Evolutionary conservation across 225 moss, liverwort and hornwort species (phyloP).

Genomic region (Straminergon stramineum): DNA sequence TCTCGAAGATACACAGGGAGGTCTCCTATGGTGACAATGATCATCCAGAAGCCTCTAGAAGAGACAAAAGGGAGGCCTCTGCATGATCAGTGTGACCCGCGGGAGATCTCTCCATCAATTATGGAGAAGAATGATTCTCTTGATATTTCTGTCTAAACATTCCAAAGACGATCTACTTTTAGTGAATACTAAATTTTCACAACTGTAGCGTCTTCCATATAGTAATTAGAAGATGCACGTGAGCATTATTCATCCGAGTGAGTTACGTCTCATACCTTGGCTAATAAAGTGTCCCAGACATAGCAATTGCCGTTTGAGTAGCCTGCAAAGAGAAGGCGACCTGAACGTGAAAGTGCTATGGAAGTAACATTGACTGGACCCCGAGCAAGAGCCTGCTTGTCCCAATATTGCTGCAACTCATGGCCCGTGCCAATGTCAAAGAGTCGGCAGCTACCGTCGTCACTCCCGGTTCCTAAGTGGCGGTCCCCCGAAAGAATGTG

Average conservation of each 20-base stretch:
- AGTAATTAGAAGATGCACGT: neutral
- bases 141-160: neutral
- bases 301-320: slow-evolving; percentile 86
- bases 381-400: slow-evolving; percentile 42
- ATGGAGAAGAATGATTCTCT: neutral
- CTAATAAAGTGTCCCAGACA: slow-evolving; percentile 86
- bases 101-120: neutral
- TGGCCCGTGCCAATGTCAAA: slow-evolving; percentile 83
- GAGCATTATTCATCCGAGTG: neutral
- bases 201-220: neutral
- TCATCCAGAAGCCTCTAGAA: neutral
- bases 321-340: slow-evolving; percentile 80
- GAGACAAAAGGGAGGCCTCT: neutral
- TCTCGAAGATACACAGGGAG: neutral
- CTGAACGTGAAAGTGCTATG: slow-evolving; percentile 68
- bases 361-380: slow-evolving; percentile 60
- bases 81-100: too few species aligned
- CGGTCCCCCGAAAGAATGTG: slow-evolving; percentile 56
- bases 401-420: slow-evolving; percentile 64
- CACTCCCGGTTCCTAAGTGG: slow-evolving; percentile 84
- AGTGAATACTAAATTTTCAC: neutral
- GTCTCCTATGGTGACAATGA: neutral
- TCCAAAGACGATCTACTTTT: neutral
- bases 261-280: slow-evolving; percentile 37
- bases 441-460: slow-evolving; percentile 88